Evolutionary conservation across 345 rosid species (phyloP).

Genomic region (Corymbia maculata): DNA sequence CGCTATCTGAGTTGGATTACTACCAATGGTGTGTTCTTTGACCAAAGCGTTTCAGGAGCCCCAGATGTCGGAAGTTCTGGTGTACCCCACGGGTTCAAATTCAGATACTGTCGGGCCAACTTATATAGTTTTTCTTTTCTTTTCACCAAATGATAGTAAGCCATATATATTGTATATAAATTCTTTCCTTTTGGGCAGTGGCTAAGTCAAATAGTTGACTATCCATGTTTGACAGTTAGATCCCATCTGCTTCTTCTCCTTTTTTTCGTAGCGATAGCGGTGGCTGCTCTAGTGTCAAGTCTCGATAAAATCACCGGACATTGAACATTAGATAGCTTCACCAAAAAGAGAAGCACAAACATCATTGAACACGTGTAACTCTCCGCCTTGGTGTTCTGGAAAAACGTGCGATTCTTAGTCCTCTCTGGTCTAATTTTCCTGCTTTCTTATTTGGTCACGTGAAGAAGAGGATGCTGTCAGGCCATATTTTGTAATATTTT

Average conservation of each 20-base stretch:
- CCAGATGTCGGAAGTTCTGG: neutral
- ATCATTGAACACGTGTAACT: neutral
- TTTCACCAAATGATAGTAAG: neutral
- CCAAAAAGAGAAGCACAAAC: neutral
- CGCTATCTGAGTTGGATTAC: neutral
- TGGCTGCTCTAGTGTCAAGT: neutral
- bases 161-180: no score
- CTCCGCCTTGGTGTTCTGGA: neutral
- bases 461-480: neutral
- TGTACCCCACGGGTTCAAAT: neutral
- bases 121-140: neutral
- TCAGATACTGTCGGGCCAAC: neutral
- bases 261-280: neutral
- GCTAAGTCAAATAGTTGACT: neutral
- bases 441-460: neutral
- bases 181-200: neutral
- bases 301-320: neutral
- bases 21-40: neutral
- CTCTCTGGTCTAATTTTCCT: neutral
- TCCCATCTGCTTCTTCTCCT: neutral
- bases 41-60: neutral
- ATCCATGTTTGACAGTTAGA: neutral
- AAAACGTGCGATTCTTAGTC: accelerated
- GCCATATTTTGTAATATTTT: neutral
- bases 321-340: neutral